Evolutionary conservation across 176 grass and related monocot genomes (phyloP).

Genomic region (Phyllostachys edulis): DNA sequence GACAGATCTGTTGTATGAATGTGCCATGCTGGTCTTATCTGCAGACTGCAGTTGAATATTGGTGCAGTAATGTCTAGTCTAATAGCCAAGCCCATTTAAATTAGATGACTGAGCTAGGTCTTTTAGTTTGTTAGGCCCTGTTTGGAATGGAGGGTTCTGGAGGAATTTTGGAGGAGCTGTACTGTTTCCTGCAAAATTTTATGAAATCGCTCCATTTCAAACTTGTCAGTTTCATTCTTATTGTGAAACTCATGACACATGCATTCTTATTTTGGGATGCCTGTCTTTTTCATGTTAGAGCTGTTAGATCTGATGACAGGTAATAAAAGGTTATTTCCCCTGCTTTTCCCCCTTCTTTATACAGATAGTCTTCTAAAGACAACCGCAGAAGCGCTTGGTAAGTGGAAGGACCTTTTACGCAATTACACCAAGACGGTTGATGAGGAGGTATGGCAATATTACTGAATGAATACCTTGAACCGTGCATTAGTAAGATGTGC

Average conservation of each 20-base stretch:
- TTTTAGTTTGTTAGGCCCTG: neutral
- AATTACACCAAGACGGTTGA: constrained; percentile 82
- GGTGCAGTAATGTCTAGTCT: neutral
- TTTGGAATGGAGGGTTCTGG: constrained; percentile 10
- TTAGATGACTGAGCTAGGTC: neutral
- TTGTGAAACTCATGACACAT: neutral
- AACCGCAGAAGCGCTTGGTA: constrained; percentile 55
- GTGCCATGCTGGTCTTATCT: neutral
- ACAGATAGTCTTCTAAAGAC: constrained; percentile 56
- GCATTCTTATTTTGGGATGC: neutral
- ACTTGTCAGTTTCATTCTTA: neutral
- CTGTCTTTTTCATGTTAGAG: neutral
- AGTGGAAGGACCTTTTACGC: constrained; percentile 76
- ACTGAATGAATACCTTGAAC: constrained; percentile 21
- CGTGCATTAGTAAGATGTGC: neutral
- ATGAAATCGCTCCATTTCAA: neutral
- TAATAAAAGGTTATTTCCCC: neutral
- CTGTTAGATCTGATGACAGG: constrained; percentile 13
- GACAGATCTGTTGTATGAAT: neutral
- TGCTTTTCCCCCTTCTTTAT: constrained; percentile 2
- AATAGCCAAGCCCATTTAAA: neutral
- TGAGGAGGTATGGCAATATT: constrained; percentile 65
- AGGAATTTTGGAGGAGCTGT: neutral
- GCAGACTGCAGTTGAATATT: neutral
- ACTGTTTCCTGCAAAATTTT: neutral